A percentile compares a stretch with the other conserved stretches of the same genome.
Evolutionary conservation across 495 filamentous ascomycete species (phyloP).

Genomic region (Chaetomium cochliodes): DNA sequence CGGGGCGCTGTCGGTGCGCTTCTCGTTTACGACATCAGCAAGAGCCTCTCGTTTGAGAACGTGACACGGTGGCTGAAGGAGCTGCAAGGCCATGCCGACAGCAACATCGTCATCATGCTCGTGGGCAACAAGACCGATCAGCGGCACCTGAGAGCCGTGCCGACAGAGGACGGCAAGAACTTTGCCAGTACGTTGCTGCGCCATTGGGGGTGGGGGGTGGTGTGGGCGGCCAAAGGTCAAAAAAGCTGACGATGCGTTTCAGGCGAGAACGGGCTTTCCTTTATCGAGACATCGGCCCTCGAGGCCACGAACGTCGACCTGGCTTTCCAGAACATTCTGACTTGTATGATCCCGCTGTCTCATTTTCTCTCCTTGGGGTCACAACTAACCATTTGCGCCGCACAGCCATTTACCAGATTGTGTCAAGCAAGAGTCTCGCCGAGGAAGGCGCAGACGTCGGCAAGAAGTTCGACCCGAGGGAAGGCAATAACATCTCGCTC

Average conservation of each 20-base stretch:
- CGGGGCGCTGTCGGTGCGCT: constrained; percentile 95
- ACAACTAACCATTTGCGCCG: background rate
- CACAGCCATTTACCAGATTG: constrained; percentile 98
- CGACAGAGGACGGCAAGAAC: constrained; percentile 95
- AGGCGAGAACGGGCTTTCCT: constrained; percentile 94
- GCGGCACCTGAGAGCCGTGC: constrained; percentile 93
- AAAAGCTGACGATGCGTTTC: constrained; percentile 22
- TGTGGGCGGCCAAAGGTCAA: background rate
- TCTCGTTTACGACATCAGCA: constrained; percentile 99
- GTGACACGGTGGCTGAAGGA: constrained; percentile 99
- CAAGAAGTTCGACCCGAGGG: constrained; percentile 30
- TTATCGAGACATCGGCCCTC: constrained; percentile 98
- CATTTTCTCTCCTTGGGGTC: background rate
- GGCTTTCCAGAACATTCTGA: constrained; percentile 99
- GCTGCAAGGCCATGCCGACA: constrained; percentile 94
- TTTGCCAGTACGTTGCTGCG: constrained; percentile 80
- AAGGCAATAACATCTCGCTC: constrained; percentile 74
- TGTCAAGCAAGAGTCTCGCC: constrained; percentile 94
- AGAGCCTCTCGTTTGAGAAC: constrained; percentile 98
- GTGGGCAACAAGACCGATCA: constrained; percentile 99
- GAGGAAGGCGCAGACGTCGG: constrained; percentile 70
- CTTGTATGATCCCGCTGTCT: constrained; percentile 60
- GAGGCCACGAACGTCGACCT: constrained; percentile 99
- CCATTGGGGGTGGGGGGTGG: background rate
- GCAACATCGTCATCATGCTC: constrained; percentile 99